Evolutionary conservation across 2,329 filamentous ascomycete genomes (phyloP).

Genomic region (Botrytis pseudocinerea): DNA sequence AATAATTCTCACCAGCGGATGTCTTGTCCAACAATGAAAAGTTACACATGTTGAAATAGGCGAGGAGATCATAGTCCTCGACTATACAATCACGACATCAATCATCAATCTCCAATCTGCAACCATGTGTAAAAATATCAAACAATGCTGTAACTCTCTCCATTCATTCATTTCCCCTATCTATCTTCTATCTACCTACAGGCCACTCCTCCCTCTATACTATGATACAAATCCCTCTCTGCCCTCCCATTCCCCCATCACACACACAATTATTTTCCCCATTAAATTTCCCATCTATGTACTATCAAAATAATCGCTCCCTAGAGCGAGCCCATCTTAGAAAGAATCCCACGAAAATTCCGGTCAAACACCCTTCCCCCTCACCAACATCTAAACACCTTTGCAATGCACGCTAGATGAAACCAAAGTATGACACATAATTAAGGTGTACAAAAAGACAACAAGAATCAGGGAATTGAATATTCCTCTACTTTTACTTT

Average conservation of each 20-base stretch:
- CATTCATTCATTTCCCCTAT: not conserved
- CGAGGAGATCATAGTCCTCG: too few species aligned
- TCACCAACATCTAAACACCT: conserved; percentile 12
- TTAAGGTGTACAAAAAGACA: not conserved
- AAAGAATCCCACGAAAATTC: not conserved
- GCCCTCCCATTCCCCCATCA: not conserved
- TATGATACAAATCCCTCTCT: not conserved
- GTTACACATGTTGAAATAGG: too few species aligned
- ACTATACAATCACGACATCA: not conserved
- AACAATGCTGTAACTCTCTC: not conserved
- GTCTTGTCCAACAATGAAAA: too few species aligned
- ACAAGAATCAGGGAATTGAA: not conserved
- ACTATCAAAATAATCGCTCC: not conserved
- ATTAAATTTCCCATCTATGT: not conserved
- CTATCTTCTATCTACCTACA: not conserved
- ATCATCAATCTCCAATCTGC: too few species aligned
- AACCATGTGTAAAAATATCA: not conserved
- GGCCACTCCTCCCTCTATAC: not conserved
- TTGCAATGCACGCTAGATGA: conserved; percentile 9
- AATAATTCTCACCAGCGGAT: too few species aligned
- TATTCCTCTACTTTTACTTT: not conserved
- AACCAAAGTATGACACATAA: not conserved
- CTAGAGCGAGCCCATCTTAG: not conserved
- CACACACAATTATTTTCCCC: not conserved
- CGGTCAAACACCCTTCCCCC: not conserved